A percentile compares a stretch with the other conserved stretches of the same genome.
phyloP scores from a whole-genome alignment of 1,284 basidiomycete genomes.

The Puccinia sorghi region DNA sequence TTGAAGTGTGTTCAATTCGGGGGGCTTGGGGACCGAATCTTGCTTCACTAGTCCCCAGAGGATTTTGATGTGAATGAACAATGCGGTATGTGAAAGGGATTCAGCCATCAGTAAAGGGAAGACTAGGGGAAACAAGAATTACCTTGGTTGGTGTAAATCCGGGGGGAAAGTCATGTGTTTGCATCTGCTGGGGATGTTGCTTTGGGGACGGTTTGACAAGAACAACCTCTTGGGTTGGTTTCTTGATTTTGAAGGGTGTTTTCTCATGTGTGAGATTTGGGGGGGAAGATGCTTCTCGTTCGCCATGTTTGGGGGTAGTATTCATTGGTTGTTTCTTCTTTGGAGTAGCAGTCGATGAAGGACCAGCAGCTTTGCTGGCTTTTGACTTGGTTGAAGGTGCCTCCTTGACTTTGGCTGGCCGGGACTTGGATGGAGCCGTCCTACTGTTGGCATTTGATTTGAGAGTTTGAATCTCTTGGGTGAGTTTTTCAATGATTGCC shows the following conservation, averaged over 20 bases:
- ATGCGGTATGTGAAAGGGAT: neutral
- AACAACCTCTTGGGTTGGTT: neutral
- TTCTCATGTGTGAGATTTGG: neutral
- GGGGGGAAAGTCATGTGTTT: neutral
- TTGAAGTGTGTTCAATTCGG: neutral
- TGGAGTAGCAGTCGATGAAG: neutral
- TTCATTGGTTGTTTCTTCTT: neutral
- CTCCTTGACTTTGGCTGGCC: neutral
- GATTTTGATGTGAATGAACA: slow-evolving; percentile 38
- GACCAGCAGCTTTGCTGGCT: neutral
- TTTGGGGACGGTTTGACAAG: neutral
- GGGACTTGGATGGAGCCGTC: neutral
- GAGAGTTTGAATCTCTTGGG: neutral
- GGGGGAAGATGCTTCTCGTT: neutral
- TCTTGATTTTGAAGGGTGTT: neutral
- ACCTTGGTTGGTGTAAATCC: slow-evolving; percentile 19
- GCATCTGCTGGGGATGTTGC: neutral
- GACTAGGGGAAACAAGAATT: neutral
- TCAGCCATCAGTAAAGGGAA: neutral
- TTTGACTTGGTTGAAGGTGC: neutral
- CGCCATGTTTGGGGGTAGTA: neutral
- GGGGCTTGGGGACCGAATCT: slow-evolving; percentile 13
- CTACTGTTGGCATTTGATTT: neutral
- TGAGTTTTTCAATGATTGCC: neutral
- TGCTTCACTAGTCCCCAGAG: slow-evolving; percentile 39